A percentile compares a stretch with the other conserved stretches of the same genome.
Conservation (phyloP, 257 asterid genomes). For the Solanum arcanum region DNA sequence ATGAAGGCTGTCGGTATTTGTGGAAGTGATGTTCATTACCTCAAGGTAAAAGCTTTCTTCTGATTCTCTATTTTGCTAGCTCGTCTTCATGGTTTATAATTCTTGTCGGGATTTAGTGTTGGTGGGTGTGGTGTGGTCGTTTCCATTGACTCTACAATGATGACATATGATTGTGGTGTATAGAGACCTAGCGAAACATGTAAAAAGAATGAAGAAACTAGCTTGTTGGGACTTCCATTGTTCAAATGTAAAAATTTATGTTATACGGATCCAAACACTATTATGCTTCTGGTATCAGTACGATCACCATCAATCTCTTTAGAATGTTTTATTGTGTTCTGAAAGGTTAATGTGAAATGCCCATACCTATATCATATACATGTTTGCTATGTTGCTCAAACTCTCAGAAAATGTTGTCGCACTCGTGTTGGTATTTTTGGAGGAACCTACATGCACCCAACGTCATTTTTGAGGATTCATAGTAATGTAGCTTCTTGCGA, state of each 20-base stretch:
- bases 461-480: neutral
- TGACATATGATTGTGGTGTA: neutral
- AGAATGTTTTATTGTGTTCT: neutral
- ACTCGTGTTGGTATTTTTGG: neutral
- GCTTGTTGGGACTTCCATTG: neutral
- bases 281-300: neutral
- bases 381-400: neutral
- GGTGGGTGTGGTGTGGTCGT: neutral
- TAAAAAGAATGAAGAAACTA: neutral
- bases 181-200: neutral
- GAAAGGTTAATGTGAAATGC: neutral
- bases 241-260: neutral
- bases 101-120: neutral
- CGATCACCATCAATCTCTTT: neutral
- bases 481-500: neutral
- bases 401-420: neutral
- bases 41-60: constrained; percentile 41
- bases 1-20: constrained; percentile 97
- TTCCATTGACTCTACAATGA: neutral
- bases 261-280: neutral
- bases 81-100: neutral
- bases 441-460: neutral
- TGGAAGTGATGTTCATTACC: constrained; percentile 95
- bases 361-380: neutral
- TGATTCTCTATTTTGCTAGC: neutral